phyloP scores from a whole-genome alignment of 2,329 filamentous ascomycete species.

The Rutstroemia sp. region DNA sequence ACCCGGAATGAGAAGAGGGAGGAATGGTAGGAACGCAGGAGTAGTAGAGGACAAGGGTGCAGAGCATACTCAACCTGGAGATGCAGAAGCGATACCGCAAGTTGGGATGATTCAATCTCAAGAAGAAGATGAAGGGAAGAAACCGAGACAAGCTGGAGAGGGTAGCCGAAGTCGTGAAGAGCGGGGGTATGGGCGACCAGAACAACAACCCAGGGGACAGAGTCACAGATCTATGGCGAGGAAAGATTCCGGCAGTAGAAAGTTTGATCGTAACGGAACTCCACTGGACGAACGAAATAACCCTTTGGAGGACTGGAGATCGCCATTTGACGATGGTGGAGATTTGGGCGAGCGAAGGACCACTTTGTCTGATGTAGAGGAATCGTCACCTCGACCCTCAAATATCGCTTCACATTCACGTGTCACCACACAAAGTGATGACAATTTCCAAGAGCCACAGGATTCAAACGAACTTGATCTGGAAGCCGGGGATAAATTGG shows the following conservation, averaged over 20 bases:
- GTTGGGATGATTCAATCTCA: slow-evolving; percentile 15
- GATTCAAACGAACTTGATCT: neutral
- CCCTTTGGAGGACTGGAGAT: slow-evolving; percentile 12
- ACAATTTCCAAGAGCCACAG: neutral
- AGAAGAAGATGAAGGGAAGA: slow-evolving; percentile 5
- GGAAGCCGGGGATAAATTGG: slow-evolving; percentile 3
- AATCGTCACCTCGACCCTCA: slow-evolving; percentile 1
- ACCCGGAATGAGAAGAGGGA: slow-evolving; percentile 12
- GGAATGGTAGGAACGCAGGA: neutral
- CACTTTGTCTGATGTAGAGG: slow-evolving; percentile 1
- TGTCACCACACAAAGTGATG: neutral
- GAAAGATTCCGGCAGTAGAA: neutral
- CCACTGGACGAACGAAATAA: slow-evolving; percentile 9
- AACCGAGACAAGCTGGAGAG: slow-evolving; percentile 10
- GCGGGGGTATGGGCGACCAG: slow-evolving; percentile 5
- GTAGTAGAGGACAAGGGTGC: slow-evolving; percentile 9
- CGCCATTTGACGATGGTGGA: neutral
- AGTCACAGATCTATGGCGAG: slow-evolving; percentile 1
- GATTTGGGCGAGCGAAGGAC: neutral
- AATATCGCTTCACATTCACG: neutral
- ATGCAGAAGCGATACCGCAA: slow-evolving; percentile 10
- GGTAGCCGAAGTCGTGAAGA: neutral
- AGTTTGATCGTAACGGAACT: neutral
- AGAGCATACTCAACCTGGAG: slow-evolving; percentile 6
- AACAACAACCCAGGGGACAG: neutral